A percentile compares a stretch with the other conserved stretches of the same genome.
phyloP scores from a whole-genome alignment of 1,139 yeast species.

The Geotrichum restrictum region DNA sequence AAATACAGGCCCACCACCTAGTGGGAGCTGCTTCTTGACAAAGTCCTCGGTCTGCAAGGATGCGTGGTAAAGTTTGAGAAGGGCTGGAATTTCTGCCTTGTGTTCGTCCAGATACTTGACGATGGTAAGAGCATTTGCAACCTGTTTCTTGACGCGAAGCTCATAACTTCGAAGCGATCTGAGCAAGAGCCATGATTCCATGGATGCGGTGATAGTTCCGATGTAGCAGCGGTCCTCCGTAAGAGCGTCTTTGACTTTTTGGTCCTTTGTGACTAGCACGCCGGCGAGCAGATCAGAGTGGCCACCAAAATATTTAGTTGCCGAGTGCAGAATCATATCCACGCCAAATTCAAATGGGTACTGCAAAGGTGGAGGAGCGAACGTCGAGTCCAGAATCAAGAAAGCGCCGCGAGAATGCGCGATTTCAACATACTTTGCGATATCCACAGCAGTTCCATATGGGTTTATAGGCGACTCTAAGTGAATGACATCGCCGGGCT shows the following conservation, averaged over 20 bases:
- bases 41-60: constrained; percentile 66
- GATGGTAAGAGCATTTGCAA: constrained; percentile 57
- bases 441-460: constrained; percentile 64
- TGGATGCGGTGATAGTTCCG: constrained; percentile 74
- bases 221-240: constrained; percentile 58
- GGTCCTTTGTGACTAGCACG: constrained; percentile 59
- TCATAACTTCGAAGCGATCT: constrained; percentile 79
- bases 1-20: constrained; percentile 74
- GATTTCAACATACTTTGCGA: constrained; percentile 55
- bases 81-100: constrained; percentile 45
- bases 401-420: constrained; percentile 71
- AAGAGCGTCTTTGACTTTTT: constrained; percentile 45
- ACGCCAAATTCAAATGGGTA: constrained; percentile 78
- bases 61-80: constrained; percentile 61
- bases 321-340: constrained; percentile 82
- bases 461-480: constrained; percentile 90
- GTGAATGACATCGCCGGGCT: constrained; percentile 72
- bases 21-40: constrained; percentile 59
- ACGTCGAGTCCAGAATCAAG: constrained; percentile 75
- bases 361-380: constrained; percentile 90
- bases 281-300: constrained; percentile 92
- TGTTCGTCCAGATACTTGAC: constrained; percentile 57
- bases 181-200: constrained; percentile 68
- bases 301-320: constrained; percentile 88
- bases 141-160: constrained; percentile 63